Evolutionary conservation across 371 early-diverging fungal species (phyloP).

Genomic region (Batrachochytrium dendrobatidis): DNA sequence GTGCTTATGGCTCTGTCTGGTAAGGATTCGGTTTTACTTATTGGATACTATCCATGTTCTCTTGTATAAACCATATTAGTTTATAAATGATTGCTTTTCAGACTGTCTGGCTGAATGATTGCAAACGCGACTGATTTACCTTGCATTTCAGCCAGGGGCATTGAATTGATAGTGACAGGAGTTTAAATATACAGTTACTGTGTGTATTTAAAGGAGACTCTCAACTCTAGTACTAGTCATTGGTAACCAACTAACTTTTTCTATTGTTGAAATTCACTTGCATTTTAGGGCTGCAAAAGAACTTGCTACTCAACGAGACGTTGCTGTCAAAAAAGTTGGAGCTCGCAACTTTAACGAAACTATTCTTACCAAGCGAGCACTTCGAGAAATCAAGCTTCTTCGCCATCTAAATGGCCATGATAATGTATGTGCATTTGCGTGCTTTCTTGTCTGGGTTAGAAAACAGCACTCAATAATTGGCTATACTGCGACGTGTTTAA

Average conservation of each 20-base stretch:
- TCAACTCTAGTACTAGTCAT: not conserved
- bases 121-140: not conserved
- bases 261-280: not conserved
- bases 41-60: not conserved
- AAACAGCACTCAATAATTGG: too few species aligned
- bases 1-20: conserved; percentile 38
- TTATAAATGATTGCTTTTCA: not conserved
- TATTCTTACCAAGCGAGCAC: conserved; percentile 45
- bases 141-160: not conserved
- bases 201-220: too few species aligned
- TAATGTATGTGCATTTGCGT: conserved; percentile 35
- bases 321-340: conserved; percentile 48
- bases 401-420: conserved; percentile 45
- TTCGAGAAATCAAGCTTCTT: conserved; percentile 47
- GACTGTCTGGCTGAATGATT: not conserved
- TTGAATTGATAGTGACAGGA: too few species aligned
- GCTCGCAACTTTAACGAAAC: conserved; percentile 42
- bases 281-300: conserved; percentile 33
- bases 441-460: conserved; percentile 3
- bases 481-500: too few species aligned
- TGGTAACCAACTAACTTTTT: not conserved
- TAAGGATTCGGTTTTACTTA: conserved; percentile 4
- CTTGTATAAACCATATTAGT: not conserved
- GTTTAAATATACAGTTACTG: too few species aligned
- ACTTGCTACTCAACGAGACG: conserved; percentile 26